Evolutionary conservation across 495 filamentous ascomycete species (phyloP), one percentile per base, ranked within the genome.

Genomic region (Xylaria cubensis): DNA sequence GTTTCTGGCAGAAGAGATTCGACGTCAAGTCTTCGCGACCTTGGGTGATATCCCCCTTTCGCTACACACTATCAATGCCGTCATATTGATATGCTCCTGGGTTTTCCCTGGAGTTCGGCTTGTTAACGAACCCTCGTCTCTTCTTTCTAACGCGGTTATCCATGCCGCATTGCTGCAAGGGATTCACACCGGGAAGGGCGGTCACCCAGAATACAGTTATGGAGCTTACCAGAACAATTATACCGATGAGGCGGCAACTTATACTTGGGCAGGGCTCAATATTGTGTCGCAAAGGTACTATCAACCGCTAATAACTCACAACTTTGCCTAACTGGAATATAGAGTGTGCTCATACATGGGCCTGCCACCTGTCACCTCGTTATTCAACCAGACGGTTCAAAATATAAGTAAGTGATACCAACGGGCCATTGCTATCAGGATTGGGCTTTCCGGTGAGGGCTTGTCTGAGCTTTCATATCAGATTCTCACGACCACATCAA

Each of bases 191-290:
- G 83, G 83, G 17, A 77, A 75, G 10, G 83, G 82, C 6, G 74
- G 73, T 0, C 83, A 85, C 64, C 78, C 79, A 2, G 81, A 85
- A 73, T 84, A 81, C 62, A 81, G 78, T 34, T 72, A 79, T 24
- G 74, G 73, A 19, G 74, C 67, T 13, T 80, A 78, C 32, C 73
- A 79, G 53, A 77, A 76, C 42, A 78, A 76, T 29, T 79, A 79
- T 53, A 80, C 80, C 0, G 80, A 85, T 50, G 83, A 84, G n/a
- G 83, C 83, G 58, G 83, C 83, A 7, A 75, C 74, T 1, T 84
- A 79, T 67, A 84, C 83, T 3, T 85, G 83, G 83, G 82, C 80
- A 3, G 83, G 81, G 3, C 83, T 81, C 75, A 83, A 82, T 46
- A 82, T 85, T 13, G 73, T 84, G 12, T 77, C 80, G 4, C 83